Base-by-base conservation (phyloP, 176 grass and related monocot species). In the Canna indica region DNA sequence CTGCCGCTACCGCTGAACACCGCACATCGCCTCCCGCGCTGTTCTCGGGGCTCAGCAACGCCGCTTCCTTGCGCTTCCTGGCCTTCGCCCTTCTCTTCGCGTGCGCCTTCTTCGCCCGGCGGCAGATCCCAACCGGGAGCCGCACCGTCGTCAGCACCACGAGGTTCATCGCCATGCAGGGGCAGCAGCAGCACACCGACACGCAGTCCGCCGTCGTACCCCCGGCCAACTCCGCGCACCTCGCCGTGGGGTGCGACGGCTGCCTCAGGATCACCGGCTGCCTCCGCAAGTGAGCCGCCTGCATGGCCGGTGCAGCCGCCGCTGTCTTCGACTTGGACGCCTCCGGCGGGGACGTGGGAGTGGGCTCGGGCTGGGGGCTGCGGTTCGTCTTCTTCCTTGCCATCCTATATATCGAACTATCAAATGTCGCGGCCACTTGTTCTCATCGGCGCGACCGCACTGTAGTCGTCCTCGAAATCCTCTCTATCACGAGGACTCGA, bases 181-280 rank as follows among this genome's bases (percentile, higher is more conserved):
- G 93, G 64, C 87, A 75, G 73, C 88, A 96, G 82, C 81, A 87
- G 74, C 74, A 83, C 28, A 90, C 88, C 0, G 88, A 83, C 0
- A 80, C 93, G 71, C 84, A 83, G 25, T 63, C 88, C 5, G 93
- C 86, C 58, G 86, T 77, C 13, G 93, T 83, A 34, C 86, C 93
- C 0, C 88, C 93, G 13, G 90, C 88, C 71, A 84, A 72, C 88
- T 89, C 93, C 41, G 81, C 85, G 35, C 52, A 59, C 71, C 74
- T 25, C 20, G 41, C 25, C 63, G 57, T 68, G 57, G 45, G 27
- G 52, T 63, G 36, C 76, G 58, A 34, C 12, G 75, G 30, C 27
- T 67, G 27, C 25, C 53, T 81, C 60, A 45, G 11, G 61, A 71
- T 69, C 52, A 75, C 68, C 3, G 76, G 69, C 3, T 61, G 79